phyloP scores from a whole-genome alignment of 257 asterid genomes.

The Coffea eugenioides region DNA sequence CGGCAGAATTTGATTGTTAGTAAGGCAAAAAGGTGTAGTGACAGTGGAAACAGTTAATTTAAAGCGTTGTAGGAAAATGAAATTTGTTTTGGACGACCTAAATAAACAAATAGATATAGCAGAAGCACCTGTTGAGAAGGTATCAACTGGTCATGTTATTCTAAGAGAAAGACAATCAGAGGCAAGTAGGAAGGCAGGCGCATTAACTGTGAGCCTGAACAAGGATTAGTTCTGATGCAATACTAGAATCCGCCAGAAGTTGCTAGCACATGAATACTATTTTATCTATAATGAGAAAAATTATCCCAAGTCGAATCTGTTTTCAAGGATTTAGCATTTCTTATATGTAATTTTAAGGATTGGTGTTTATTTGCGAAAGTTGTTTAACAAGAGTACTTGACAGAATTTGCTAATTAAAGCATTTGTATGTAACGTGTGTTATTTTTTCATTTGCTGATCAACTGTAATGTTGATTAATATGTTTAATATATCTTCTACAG shows the following conservation, averaged over 20 bases:
- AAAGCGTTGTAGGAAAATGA: background rate
- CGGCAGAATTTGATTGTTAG: conserved; percentile 12
- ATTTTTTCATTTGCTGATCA: too few relatives aligned
- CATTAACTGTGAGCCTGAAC: conserved; percentile 3
- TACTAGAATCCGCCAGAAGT: background rate
- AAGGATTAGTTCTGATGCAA: background rate
- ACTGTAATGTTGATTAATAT: too few relatives aligned
- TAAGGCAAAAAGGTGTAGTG: background rate
- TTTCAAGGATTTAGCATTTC: background rate
- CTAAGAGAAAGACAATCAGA: background rate
- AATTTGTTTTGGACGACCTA: background rate
- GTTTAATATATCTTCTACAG: too few relatives aligned
- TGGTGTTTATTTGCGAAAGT: background rate
- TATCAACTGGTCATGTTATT: background rate
- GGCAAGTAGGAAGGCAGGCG: conserved; percentile 10
- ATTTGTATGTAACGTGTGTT: too few relatives aligned
- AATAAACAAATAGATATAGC: background rate
- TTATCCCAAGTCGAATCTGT: background rate
- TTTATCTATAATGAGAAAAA: background rate
- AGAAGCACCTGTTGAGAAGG: background rate
- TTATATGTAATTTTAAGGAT: too few relatives aligned
- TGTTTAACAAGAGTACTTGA: too few relatives aligned
- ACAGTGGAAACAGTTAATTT: background rate
- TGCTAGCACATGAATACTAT: too few relatives aligned
- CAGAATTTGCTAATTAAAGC: too few relatives aligned